Conservation (phyloP, 805 yeast genomes). For the Candida maris region DNA sequence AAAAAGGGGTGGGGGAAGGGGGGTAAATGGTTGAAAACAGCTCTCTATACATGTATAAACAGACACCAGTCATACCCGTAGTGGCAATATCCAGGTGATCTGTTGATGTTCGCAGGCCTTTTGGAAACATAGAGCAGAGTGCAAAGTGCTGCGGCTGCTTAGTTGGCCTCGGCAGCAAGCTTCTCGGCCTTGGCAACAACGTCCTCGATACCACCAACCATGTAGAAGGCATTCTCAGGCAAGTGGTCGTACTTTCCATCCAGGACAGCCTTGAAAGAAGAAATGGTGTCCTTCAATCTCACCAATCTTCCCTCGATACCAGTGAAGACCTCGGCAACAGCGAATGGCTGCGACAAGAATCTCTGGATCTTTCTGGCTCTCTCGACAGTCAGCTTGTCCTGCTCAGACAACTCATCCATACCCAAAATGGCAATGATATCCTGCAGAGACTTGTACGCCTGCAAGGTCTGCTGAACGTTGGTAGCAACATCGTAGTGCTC, state of each 20-base stretch:
- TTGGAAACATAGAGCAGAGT: too few species aligned
- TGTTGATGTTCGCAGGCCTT: too few species aligned
- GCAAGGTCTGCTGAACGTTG: constrained; percentile 95
- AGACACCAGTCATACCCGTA: constrained; percentile 1
- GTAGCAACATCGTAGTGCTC: constrained; percentile 98
- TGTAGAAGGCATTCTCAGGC: constrained; percentile 99
- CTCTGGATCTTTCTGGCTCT: constrained; percentile 99
- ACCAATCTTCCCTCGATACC: constrained; percentile 99
- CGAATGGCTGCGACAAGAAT: constrained; percentile 99
- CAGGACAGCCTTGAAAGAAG: constrained; percentile 93
- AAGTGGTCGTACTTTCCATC: constrained; percentile 98
- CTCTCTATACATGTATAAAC: constrained; percentile 18
- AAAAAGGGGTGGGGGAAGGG: too few species aligned
- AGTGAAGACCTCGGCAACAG: constrained; percentile 99
- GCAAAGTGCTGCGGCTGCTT: too few species aligned
- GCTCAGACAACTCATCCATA: constrained; percentile 99
- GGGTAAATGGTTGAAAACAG: too few species aligned
- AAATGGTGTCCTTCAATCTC: constrained; percentile 90
- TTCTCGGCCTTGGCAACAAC: constrained; percentile 98
- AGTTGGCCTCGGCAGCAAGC: constrained; percentile 89
- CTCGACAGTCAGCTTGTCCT: constrained; percentile 98
- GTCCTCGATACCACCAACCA: constrained; percentile 99
- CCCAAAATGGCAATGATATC: constrained; percentile 99
- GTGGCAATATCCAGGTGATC: neutral
- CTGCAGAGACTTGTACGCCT: constrained; percentile 99